Conservation (phyloP, 768 basidiomycete genomes). For the Tephrocybe rancida region DNA sequence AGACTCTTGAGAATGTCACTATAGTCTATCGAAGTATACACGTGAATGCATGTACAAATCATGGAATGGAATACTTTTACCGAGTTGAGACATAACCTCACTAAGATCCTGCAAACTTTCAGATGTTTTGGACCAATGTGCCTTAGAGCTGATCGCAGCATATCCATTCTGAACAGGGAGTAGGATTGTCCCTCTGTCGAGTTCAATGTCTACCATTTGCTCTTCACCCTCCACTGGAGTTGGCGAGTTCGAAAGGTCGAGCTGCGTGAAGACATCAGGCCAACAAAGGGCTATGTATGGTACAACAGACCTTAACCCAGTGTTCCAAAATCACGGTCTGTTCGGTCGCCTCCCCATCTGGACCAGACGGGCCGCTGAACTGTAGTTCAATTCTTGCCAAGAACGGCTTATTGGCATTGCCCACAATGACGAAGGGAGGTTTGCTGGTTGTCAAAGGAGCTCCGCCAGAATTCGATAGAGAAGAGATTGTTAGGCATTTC, state of each 20-base stretch:
- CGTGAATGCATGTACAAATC: too few relatives aligned
- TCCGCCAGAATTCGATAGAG: slow-evolving; percentile 19
- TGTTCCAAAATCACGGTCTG: slow-evolving; percentile 49
- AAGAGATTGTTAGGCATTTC: slow-evolving; percentile 36
- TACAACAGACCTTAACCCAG: slow-evolving; percentile 52
- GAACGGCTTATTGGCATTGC: slow-evolving; percentile 43
- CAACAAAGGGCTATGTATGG: not conserved
- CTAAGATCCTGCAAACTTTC: not conserved
- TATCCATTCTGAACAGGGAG: slow-evolving; percentile 34
- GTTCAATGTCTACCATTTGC: slow-evolving; percentile 54
- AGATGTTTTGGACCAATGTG: slow-evolving; percentile 33
- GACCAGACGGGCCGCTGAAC: slow-evolving; percentile 38
- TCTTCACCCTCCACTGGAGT: slow-evolving; percentile 44
- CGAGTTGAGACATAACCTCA: not conserved
- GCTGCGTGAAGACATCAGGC: slow-evolving; percentile 25
- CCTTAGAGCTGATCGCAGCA: slow-evolving; percentile 31
- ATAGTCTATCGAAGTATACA: slow-evolving; percentile 19
- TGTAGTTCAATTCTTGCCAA: slow-evolving; percentile 46
- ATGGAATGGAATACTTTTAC: not conserved
- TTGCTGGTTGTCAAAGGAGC: slow-evolving; percentile 22
- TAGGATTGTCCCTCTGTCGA: slow-evolving; percentile 48
- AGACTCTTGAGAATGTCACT: slow-evolving; percentile 32
- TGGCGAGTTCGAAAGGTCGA: slow-evolving; percentile 39
- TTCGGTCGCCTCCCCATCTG: slow-evolving; percentile 18
- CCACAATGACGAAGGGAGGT: slow-evolving; percentile 50